Base-by-base conservation (phyloP, 768 basidiomycete species). In the Crassisporium funariophilum region DNA sequence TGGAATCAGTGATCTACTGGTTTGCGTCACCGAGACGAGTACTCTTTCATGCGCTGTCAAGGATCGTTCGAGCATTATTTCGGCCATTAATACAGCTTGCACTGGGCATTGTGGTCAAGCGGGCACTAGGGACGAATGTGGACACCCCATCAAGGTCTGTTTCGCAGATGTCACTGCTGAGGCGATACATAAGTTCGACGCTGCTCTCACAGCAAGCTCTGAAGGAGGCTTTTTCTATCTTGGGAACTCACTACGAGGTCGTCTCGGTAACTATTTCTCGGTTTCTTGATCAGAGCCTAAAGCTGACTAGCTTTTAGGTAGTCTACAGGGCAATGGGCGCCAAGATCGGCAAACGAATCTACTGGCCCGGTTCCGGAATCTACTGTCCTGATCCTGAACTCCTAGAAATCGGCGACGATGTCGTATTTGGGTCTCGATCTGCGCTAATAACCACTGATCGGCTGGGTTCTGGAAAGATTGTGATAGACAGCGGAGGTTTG, bases 271-370 rank as follows among this genome's bases (percentile, higher is more conserved):
- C 67, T 52, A 24, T 15, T 21, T 10, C 45, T 35, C 16, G 24
- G 22, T 7, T 6, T 15, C 21, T 15, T 19, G n/a, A 29, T 39
- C 38, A 33, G 44, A 4, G 17, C 29, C n/a, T 38, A 9, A 46
- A 20, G 20, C 44, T 50, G 8, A 35, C 37, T 19, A 20, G 13
- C 29, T 17, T 35, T 9, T 42, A 72, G 67, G 56, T 72, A 19
- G 61, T 69, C 1, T 76, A 69, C 48, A 67, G 75, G n/a, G 56
- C 59, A 5, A 76, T 77, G 76, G 76, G 76, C n/a, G 75, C 76
- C 16, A 75, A 74, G 57, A 60, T 77, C n/a, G 76, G 76, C 16
- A 58, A 66, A 49, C 69, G 70, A 7, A 66, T 77, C 9, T 77
- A 76, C 55, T 77, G 76, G 76, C 76, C 76, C 10, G 71, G 71